Base-by-base conservation (phyloP, 164 flowering plant genomes). In the Chloranthus sessilifolius region DNA sequence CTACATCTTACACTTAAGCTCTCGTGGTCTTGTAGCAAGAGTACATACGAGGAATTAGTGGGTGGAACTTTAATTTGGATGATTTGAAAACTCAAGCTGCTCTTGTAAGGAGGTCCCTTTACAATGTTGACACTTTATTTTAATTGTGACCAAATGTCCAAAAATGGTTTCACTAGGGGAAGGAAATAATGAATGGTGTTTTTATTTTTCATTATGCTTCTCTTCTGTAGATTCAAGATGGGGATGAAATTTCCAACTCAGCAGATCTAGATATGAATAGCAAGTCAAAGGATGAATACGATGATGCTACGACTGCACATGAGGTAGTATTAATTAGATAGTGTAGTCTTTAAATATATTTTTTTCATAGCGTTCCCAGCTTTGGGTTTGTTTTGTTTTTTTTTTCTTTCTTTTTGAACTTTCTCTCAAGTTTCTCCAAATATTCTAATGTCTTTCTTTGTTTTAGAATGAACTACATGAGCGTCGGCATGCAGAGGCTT, bases 21-120 rank as follows among this genome's bases (percentile, higher is more conserved):
- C 8, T 62, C 10, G 43, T n/a, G n/a, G n/a, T 23, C 39, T 60
- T 75, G 78, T 88, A 90, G 98, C 80, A 78, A 80, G 91, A 84
- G 59, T 87, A 90, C 47, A 87, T 84, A 5, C 75, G 91, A 48
- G 98, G 98, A 61, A 82, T 90, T 27, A 90, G 98, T 68, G 98
- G 82, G 2, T 90, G 98, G 98, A 82, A 90, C 59, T 90, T 90
- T 55, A 75, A 90, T 65, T 68, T 90, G 37, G 95, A 90, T 54
- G 98, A 90, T 70, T 68, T 90, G 70, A 90, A 81, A 68, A 63
- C 59, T 58, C 89, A 87, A 62, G 95, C 98, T 64, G 83, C 89
- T 22, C 85, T 87, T 62, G 98, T 86, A 77, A 74, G 87, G 65
- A 54, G 50, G 40, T 50, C 46, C 29, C n/a, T n/a, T n/a, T n/a